These are phyloP conservation scores for Fusarium euwallaceae DNA, from an alignment of 2,329 filamentous ascomycete genomes.

Conservation along the genomic window DNA sequence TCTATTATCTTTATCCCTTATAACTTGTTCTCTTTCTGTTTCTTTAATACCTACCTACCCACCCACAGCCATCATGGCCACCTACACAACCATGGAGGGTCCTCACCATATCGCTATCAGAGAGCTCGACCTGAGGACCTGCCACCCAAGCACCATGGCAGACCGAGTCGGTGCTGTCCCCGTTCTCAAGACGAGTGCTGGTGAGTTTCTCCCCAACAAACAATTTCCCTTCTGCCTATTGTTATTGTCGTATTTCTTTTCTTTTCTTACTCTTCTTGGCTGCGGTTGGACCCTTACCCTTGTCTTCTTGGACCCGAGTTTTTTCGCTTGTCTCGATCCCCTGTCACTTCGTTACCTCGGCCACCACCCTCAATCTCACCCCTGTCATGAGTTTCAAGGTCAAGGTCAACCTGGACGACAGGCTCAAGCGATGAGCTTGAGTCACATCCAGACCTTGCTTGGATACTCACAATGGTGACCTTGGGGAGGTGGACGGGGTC, in stretches of 20 bases:
- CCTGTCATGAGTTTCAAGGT: conserved; percentile 16
- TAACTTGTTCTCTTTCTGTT: conserved; percentile 21
- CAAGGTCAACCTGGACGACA: neutral
- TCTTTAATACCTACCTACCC: conserved; percentile 6
- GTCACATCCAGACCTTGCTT: neutral
- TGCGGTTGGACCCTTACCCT: conserved; percentile 15
- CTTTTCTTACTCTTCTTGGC: conserved; percentile 9
- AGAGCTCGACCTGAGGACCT: conserved; percentile 65
- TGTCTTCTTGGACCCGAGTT: conserved; percentile 24
- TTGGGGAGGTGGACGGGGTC: neutral
- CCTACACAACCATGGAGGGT: conserved; percentile 44
- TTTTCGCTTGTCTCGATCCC: conserved; percentile 19
- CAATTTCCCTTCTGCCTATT: conserved; percentile 9
- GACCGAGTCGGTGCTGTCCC: conserved; percentile 70
- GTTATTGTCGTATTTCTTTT: conserved; percentile 13
- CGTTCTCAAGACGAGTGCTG: conserved; percentile 70
- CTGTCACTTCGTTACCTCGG: conserved; percentile 38
- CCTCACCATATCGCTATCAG: conserved; percentile 56
- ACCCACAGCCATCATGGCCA: conserved; percentile 26
- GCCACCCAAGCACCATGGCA: conserved; percentile 62
- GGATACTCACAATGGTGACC: neutral
- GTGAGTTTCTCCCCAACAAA: conserved; percentile 57
- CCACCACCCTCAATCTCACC: conserved; percentile 31
- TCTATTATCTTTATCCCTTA: conserved; percentile 16
- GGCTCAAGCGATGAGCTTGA: conserved; percentile 2